Base-by-base conservation (phyloP, 768 basidiomycete genomes). In the Cubamyces sp. region DNA sequence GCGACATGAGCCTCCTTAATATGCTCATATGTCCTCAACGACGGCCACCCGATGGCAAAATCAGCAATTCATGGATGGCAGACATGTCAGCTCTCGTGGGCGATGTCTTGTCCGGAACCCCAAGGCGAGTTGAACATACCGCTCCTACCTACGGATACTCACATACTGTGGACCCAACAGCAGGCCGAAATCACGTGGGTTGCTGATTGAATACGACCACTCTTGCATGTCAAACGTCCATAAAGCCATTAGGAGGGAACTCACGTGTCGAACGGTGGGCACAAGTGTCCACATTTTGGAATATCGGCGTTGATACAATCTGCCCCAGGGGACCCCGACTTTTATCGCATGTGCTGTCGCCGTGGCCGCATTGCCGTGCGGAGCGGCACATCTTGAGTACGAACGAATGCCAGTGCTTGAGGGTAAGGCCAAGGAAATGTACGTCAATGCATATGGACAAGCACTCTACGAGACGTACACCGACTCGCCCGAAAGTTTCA, bases 21-120 rank as follows among this genome's bases (percentile, higher is more conserved):
- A 52, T 65, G 11, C 51, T 65, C 14, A 65, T 65, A 42, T 65
- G 61, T 42, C 64, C 64, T 5, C 21, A 52, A 15, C 42, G 48
- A 26, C 54, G 18, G 16, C 11, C 18, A 5, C 26, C 19, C n/a
- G 3, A 15, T n/a, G n/a, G n/a, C n/a, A n/a, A n/a, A n/a, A n/a
- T n/a, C 5, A 55, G 41, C 15, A 48, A 15, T 19, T 5, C 49
- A 37, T 34, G 53, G 15, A 16, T 46, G 16, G 25, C 39, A 11
- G 47, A 47, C 28, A 5, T 43, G 34, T 60, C 64, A 2, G 28
- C 23, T 6, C 34, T 65, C 28, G 61, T 61, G 1, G 26, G 54
- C 11, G 51, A 54, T 16, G 19, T 65, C 6, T 12, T 65, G 12
- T 4, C 3, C 7, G 42, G 58, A 14, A 15, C 40, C 23, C 41